These are phyloP conservation scores for Lactuca sativa DNA, from an alignment of 129 eudicot genomes.

Conservation along the genomic window DNA sequence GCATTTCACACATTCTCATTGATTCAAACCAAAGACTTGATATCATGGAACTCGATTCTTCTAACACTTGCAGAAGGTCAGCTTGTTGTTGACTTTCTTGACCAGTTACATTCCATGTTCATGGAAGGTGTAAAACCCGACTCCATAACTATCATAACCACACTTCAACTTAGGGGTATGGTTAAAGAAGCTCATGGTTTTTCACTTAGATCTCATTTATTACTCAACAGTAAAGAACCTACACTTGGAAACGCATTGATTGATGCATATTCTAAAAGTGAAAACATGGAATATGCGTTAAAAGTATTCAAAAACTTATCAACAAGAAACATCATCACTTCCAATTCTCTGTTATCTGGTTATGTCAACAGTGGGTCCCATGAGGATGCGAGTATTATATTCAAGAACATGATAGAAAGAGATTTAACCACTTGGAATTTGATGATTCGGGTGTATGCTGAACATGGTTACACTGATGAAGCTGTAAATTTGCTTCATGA, in stretches of 20 bases:
- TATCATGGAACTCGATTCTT: constrained; percentile 89
- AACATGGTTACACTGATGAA: constrained; percentile 42
- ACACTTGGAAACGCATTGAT: constrained; percentile 65
- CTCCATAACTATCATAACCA: constrained; percentile 58
- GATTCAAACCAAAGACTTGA: constrained; percentile 51
- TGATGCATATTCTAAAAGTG: constrained; percentile 83
- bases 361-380: constrained; percentile 45
- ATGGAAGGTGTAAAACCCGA: constrained; percentile 63
- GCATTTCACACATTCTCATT: constrained; percentile 49
- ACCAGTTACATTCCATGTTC: constrained; percentile 49
- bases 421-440: constrained; percentile 87
- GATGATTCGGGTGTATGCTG: constrained; percentile 69
- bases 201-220: constrained; percentile 43
- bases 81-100: constrained; percentile 39
- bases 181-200: constrained; percentile 82
- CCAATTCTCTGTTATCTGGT: constrained; percentile 71
- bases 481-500: constrained; percentile 57
- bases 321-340: constrained; percentile 51
- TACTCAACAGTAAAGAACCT: constrained; percentile 38
- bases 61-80: constrained; percentile 49
- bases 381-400: constrained; percentile 43
- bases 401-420: constrained; percentile 45
- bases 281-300: constrained; percentile 54
- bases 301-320: constrained; percentile 52
- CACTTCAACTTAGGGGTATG: constrained; percentile 51